These are phyloP conservation scores for Auricularia auricula-judae DNA, from an alignment of 768 basidiomycete genomes.

Conservation along the genomic window DNA sequence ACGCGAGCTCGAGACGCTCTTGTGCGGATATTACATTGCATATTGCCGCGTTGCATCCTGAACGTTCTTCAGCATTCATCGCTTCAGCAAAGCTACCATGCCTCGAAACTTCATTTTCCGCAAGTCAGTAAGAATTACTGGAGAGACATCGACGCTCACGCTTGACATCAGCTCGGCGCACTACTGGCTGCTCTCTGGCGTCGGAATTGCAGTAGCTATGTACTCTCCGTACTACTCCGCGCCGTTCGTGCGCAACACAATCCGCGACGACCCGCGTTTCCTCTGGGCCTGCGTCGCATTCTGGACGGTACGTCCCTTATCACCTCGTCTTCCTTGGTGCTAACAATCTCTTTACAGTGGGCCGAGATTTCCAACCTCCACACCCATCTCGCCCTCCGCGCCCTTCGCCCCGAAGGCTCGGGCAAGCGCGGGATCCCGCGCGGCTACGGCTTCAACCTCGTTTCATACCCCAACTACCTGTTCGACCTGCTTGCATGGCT, in stretches of 20 bases:
- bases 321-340: neutral
- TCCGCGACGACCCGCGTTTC: slow-evolving; percentile 55
- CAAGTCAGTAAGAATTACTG: slow-evolving; percentile 46
- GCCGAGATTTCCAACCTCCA: slow-evolving; percentile 75
- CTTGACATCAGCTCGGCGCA: slow-evolving; percentile 63
- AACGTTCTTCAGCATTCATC: slow-evolving; percentile 54
- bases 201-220: slow-evolving; percentile 67
- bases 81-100: slow-evolving; percentile 94
- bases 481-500: slow-evolving; percentile 79
- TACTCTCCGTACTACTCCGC: slow-evolving; percentile 75
- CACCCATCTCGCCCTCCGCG: slow-evolving; percentile 73
- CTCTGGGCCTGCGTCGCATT: slow-evolving; percentile 53
- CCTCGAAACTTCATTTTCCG: slow-evolving; percentile 76
- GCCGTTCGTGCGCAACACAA: slow-evolving; percentile 43
- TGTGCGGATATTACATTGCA: slow-evolving; percentile 34
- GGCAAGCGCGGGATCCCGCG: slow-evolving; percentile 73
- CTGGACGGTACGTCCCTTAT: slow-evolving; percentile 55
- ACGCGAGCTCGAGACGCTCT: slow-evolving; percentile 85
- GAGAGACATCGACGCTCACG: neutral
- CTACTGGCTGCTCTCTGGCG: slow-evolving; percentile 74
- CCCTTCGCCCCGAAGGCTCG: slow-evolving; percentile 71
- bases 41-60: too few relatives aligned
- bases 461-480: slow-evolving; percentile 90
- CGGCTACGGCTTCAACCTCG: slow-evolving; percentile 86
- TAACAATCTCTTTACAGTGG: slow-evolving; percentile 37